Percentiles rank a stretch among this genome's conserved stretches.
Evolutionary conservation across 2,329 filamentous ascomycete species (phyloP).

Genomic region (Tricladium varicosporioides): DNA sequence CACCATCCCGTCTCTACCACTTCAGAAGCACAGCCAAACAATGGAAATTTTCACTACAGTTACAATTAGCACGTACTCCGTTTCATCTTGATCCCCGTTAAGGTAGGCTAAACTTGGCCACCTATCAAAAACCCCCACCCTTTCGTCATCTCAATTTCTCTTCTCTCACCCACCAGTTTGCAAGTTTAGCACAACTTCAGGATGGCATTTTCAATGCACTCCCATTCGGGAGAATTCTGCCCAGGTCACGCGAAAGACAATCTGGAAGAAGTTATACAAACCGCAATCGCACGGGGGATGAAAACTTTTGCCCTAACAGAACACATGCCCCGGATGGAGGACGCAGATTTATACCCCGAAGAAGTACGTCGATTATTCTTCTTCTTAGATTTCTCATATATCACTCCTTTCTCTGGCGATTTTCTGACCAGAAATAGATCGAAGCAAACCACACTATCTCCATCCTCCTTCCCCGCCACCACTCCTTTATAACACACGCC

Average conservation of each 20-base stretch:
- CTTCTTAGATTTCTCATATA: not conserved
- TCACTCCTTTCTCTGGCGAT: not conserved
- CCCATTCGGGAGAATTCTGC: slow-evolving; percentile 97
- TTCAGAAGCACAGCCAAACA: no score
- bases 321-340: slow-evolving; percentile 81
- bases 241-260: slow-evolving; percentile 81
- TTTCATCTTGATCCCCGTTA: no score
- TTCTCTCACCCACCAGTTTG: no score
- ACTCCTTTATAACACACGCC: slow-evolving; percentile 75
- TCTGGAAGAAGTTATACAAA: slow-evolving; percentile 78
- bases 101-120: no score
- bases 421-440: slow-evolving; percentile 39
- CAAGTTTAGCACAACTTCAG: not conserved
- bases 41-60: no score
- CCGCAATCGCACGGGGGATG: slow-evolving; percentile 77
- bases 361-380: slow-evolving; percentile 53
- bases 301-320: slow-evolving; percentile 85
- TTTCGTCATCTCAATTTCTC: not conserved
- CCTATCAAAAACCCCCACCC: no score
- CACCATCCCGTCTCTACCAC: no score
- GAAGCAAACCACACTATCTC: slow-evolving; percentile 44
- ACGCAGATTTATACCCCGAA: slow-evolving; percentile 85
- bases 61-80: no score
- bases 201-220: slow-evolving; percentile 98
- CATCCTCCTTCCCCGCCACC: slow-evolving; percentile 54